These are phyloP conservation scores for Litchi chinensis DNA, from an alignment of 345 rosid genomes.

Conservation along the genomic window DNA sequence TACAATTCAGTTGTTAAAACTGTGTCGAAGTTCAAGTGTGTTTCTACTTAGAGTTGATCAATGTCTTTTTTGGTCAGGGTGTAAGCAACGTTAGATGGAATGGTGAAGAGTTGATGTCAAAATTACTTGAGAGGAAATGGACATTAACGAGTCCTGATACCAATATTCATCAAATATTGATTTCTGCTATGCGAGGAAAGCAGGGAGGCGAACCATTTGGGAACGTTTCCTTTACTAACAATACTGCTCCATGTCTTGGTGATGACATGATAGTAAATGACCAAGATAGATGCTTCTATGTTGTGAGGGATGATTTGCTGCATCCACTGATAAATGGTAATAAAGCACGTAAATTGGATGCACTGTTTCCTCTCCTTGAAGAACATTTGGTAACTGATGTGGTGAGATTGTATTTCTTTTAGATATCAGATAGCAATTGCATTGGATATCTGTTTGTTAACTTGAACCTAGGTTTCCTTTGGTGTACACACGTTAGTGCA, in stretches of 20 bases:
- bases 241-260: constrained; percentile 47
- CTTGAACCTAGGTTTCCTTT: neutral
- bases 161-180: constrained; percentile 53
- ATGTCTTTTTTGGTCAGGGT: constrained; percentile 32
- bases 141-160: constrained; percentile 57
- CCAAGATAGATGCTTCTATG: constrained; percentile 53
- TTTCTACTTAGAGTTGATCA: neutral
- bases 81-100: constrained; percentile 30
- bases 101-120: constrained; percentile 39
- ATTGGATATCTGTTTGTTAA: constrained; percentile 7
- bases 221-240: constrained; percentile 38
- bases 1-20: neutral
- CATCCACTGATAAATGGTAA: constrained; percentile 91
- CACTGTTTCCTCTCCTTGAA: constrained; percentile 63
- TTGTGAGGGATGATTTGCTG: constrained; percentile 86
- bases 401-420: constrained; percentile 52
- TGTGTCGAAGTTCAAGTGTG: neutral
- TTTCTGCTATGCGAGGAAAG: constrained; percentile 35
- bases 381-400: constrained; percentile 71
- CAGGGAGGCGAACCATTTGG: constrained; percentile 25
- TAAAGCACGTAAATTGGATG: constrained; percentile 92
- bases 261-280: constrained; percentile 27
- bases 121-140: constrained; percentile 75
- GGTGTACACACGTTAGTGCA: neutral
- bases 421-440: neutral